phyloP scores from a whole-genome alignment of 2,329 filamentous ascomycete species.

The Penicillium paneum region DNA sequence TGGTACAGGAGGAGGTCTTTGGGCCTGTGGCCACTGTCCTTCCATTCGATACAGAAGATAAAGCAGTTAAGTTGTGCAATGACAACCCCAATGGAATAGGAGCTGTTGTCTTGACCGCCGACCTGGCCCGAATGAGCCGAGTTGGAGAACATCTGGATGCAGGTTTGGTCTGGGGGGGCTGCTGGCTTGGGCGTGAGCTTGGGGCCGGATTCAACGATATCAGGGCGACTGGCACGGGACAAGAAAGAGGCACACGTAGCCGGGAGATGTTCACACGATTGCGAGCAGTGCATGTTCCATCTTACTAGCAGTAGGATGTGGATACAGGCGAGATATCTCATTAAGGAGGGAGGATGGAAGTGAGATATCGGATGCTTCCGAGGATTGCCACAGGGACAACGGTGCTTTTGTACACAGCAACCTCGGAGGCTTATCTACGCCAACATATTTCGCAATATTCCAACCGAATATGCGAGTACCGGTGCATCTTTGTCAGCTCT shows the following conservation, averaged over 20 bases:
- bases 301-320: not conserved
- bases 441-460: not conserved
- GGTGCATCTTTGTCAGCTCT: no score
- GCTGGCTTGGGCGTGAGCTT: not conserved
- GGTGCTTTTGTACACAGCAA: not conserved
- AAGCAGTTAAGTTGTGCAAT: not conserved
- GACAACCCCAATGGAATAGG: not conserved
- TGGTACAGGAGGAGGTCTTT: not conserved
- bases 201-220: not conserved
- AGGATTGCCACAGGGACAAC: not conserved
- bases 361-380: not conserved
- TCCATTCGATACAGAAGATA: not conserved
- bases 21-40: not conserved
- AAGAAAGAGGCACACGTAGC: not conserved
- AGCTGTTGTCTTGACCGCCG: not conserved
- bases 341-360: not conserved
- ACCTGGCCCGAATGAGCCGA: not conserved
- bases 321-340: not conserved
- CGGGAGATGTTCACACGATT: not conserved
- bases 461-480: no score
- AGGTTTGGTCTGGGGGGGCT: not conserved
- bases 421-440: not conserved
- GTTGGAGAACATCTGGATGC: not conserved
- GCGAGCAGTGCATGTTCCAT: not conserved
- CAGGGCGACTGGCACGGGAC: not conserved